These are phyloP conservation scores for Arachnomyces sp. DNA, from an alignment of 2,329 filamentous ascomycete genomes.

Conservation along the genomic window DNA sequence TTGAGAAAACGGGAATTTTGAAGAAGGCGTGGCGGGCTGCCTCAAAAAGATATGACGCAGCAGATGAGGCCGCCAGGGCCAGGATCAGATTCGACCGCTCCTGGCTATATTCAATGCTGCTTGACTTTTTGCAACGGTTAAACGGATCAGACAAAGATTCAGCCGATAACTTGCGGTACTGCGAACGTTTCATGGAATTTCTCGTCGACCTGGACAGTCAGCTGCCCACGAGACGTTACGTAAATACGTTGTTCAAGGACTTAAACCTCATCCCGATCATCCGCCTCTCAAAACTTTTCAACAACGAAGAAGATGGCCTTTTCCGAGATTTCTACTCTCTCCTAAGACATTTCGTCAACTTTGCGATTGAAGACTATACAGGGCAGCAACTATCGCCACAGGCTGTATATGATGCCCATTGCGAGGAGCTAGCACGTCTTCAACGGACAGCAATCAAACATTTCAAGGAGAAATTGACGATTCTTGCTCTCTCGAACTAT, in stretches of 20 bases:
- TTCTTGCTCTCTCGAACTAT: conserved; percentile 87
- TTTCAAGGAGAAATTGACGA: conserved; percentile 85
- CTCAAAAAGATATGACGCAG: conserved; percentile 76
- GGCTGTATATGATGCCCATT: conserved; percentile 74
- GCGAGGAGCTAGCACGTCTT: conserved; percentile 64
- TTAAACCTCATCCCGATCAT: conserved; percentile 74
- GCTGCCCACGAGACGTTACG: conserved; percentile 84
- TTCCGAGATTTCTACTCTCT: conserved; percentile 73
- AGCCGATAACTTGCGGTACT: conserved; percentile 66
- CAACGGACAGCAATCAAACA: conserved; percentile 71
- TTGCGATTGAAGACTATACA: conserved; percentile 85
- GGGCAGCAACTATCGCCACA: conserved; percentile 65
- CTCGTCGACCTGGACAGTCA: conserved; percentile 87
- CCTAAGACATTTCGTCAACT: conserved; percentile 79
- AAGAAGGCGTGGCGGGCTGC: conserved; percentile 88
- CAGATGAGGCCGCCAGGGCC: conserved; percentile 70
- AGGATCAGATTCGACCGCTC: conserved; percentile 82
- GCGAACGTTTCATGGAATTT: conserved; percentile 88
- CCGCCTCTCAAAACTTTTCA: conserved; percentile 68
- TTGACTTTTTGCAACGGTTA: conserved; percentile 72
- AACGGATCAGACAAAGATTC: conserved; percentile 44
- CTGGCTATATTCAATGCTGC: conserved; percentile 80
- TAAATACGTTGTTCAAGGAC: conserved; percentile 80
- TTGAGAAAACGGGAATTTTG: conserved; percentile 66
- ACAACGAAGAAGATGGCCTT: conserved; percentile 64